Base-by-base conservation (phyloP, 495 filamentous ascomycete species). In the Neurospora sublineolata region DNA sequence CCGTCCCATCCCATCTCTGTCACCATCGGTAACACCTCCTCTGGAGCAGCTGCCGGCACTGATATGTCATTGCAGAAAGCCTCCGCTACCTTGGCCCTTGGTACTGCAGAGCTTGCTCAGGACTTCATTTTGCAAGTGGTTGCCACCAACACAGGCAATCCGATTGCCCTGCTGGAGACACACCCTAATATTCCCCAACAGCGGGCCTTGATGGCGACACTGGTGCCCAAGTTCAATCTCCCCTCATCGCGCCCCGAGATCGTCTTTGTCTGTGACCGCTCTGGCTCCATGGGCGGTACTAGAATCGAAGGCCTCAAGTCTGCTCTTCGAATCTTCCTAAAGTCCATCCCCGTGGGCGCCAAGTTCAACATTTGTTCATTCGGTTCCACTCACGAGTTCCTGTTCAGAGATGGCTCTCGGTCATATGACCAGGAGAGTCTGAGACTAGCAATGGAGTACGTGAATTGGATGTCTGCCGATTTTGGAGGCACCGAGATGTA, bases 341-440 rank as follows among this genome's bases (percentile, higher is more conserved):
- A 91, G 73, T 90, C 88, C 0, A 78, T 93, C 18, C 90, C 91
- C 2, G 72, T 88, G 1, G 89, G 89, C 1, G 80, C 88, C 68
- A 87, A 86, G 75, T 93, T 93, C 82, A 92, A 93, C 78, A 92
- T 93, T 71, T 90, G 87, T 78, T 91, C 88, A 1, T 93, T 93
- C 72, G 91, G 91, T 11, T 80, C 69, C 27, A 16, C 20, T 0
- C 74, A 86, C 73, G 76, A 78, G 0, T 88, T 90, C 71, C 81
- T 94, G 14, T 94, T 90, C 86, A 60, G 41, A 14, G 20, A 78
- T 0, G 83, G 81, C 10, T 90, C 88, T 46, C 79, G 83, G 71
- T 77, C 78, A 0, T 93, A 92, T 74, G 83, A 83, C 33, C 78
- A 84, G 36, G 75, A 74, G 0, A 87, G 80, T 8, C 77, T 92